phyloP scores from a whole-genome alignment of 1,139 yeast genomes.

The Meyerozyma sp. region DNA sequence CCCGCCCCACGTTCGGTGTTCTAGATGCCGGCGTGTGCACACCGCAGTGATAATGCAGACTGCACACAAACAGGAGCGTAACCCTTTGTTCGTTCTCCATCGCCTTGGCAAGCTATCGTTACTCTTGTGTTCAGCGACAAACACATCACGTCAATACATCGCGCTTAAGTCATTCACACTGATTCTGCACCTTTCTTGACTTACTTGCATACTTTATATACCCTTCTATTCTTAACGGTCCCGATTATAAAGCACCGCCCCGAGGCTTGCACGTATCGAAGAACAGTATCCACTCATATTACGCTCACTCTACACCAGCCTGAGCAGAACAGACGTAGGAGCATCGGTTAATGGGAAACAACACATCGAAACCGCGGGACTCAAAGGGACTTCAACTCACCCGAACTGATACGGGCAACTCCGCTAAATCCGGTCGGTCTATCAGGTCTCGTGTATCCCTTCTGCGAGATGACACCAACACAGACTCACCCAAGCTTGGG shows the following conservation, averaged over 20 bases:
- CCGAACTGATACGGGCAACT: conserved; percentile 50
- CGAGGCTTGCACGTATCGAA: background rate
- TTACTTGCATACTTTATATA: background rate
- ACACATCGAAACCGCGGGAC: conserved; percentile 31
- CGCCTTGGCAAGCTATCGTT: conserved; percentile 1
- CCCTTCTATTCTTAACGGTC: background rate
- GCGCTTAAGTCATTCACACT: background rate
- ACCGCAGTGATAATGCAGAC: background rate
- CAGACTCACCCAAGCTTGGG: conserved; percentile 12
- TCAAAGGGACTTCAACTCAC: conserved; percentile 39
- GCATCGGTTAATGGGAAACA: conserved; percentile 34
- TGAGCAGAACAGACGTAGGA: background rate
- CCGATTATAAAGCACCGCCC: background rate
- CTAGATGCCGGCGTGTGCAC: background rate
- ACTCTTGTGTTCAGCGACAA: background rate
- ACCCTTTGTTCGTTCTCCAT: conserved; percentile 1
- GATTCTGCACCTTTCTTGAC: background rate
- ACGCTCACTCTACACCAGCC: too few species aligned
- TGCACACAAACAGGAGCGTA: background rate
- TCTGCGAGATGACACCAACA: conserved; percentile 24
- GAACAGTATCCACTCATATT: background rate
- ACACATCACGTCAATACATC: background rate
- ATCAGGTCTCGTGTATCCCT: conserved; percentile 39
- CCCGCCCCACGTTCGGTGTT: background rate
- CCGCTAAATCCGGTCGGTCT: conserved; percentile 47